phyloP scores from a whole-genome alignment of 2,329 filamentous ascomycete genomes.

The Ophiobolus disseminans region DNA sequence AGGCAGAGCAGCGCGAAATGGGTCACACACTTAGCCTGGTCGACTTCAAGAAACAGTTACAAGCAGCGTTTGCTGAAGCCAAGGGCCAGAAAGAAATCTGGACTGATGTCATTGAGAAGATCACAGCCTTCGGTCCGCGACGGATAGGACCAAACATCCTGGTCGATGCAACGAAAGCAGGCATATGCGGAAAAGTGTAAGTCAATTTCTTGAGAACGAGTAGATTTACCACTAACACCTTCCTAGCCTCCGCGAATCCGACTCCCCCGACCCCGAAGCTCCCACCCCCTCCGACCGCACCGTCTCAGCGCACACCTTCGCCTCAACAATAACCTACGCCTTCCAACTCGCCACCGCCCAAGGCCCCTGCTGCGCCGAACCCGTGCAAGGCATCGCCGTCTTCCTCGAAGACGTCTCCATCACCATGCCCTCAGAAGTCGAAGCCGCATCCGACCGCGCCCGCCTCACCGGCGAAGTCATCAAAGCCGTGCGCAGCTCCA shows the following conservation, averaged over 20 bases:
- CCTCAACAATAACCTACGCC: conserved; percentile 89
- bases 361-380: conserved; percentile 90
- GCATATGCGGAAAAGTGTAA: conserved; percentile 76
- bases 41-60: conserved; percentile 79
- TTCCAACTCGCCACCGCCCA: conserved; percentile 92
- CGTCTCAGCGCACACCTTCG: conserved; percentile 71
- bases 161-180: conserved; percentile 78
- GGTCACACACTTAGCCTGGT: conserved; percentile 70
- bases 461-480: conserved; percentile 93
- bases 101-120: conserved; percentile 77
- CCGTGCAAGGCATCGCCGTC: conserved; percentile 90
- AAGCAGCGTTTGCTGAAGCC: conserved; percentile 70
- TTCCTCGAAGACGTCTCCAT: conserved; percentile 82
- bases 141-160: conserved; percentile 87
- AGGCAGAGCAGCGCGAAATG: conserved; percentile 61
- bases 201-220: conserved; percentile 26
- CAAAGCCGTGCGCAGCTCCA: conserved; percentile 83
- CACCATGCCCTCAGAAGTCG: conserved; percentile 56
- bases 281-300: conserved; percentile 20
- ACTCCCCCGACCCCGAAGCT: conserved; percentile 47
- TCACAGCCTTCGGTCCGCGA: conserved; percentile 88
- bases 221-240: conserved; percentile 11
- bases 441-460: conserved; percentile 69
- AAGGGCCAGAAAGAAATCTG: conserved; percentile 79
- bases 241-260: conserved; percentile 35